A percentile compares a stretch with the other conserved stretches of the same genome.
Evolutionary conservation across 768 basidiomycete genomes (phyloP).

Genomic region (Plicaturopsis crispa): DNA sequence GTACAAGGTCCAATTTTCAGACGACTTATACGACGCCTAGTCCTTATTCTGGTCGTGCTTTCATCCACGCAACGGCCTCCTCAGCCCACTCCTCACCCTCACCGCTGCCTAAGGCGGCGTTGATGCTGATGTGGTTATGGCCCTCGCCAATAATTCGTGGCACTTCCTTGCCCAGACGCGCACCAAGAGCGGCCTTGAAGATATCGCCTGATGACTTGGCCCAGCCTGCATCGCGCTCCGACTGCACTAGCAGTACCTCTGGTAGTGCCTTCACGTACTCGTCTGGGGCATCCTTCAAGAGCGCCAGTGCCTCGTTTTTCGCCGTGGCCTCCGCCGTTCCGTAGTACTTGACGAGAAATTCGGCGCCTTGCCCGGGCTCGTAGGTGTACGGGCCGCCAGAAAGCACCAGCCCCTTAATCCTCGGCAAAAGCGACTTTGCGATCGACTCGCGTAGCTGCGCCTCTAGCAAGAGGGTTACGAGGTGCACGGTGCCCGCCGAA

Average conservation of each 20-base stretch:
- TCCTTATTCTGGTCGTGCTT: too few relatives aligned
- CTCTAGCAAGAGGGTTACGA: constrained; percentile 35
- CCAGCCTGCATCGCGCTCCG: constrained; percentile 46
- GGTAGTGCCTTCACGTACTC: constrained; percentile 33
- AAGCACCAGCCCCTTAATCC: constrained; percentile 38
- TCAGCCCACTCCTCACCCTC: constrained; percentile 58
- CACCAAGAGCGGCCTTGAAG: constrained; percentile 32
- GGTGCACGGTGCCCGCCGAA: constrained; percentile 38
- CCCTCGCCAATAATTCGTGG: constrained; percentile 32
- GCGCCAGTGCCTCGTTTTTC: constrained; percentile 30
- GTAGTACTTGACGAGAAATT: constrained; percentile 29
- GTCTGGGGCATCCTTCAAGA: constrained; percentile 30
- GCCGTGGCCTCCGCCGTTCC: constrained; percentile 26
- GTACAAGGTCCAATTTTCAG: too few relatives aligned
- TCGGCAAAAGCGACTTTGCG: constrained; percentile 18
- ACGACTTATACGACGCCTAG: too few relatives aligned
- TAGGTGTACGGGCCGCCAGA: constrained; percentile 39
- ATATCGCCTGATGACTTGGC: constrained; percentile 25
- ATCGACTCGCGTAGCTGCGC: constrained; percentile 24
- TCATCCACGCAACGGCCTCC: constrained; percentile 31
- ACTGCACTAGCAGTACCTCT: constrained; percentile 37
- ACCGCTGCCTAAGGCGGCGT: constrained; percentile 41
- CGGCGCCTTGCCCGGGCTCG: constrained; percentile 14
- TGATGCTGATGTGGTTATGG: constrained; percentile 60
- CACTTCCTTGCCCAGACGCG: constrained; percentile 23